Evolutionary conservation across 2,329 filamentous ascomycete species (phyloP).

Genomic region (Ophiosphaerella korrae): DNA sequence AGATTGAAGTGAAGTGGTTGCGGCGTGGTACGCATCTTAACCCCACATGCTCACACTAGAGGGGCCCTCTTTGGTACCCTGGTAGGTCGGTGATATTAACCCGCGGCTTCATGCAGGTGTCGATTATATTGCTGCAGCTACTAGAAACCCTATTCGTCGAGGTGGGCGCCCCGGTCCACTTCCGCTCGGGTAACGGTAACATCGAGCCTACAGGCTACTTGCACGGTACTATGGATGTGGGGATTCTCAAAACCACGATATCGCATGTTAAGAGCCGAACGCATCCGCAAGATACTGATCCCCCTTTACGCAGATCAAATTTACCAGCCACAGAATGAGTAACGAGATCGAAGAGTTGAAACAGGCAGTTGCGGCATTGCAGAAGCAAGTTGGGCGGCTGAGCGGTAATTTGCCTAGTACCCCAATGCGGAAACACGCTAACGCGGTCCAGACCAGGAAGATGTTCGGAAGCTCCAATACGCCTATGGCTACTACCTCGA

Average conservation of each 20-base stretch:
- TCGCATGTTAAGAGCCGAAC: slow-evolving; percentile 18
- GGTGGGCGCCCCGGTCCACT: slow-evolving; percentile 11
- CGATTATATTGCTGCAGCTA: slow-evolving; percentile 20
- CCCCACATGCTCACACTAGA: slow-evolving; percentile 1
- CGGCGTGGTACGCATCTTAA: too few relatives aligned
- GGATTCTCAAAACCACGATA: slow-evolving; percentile 2
- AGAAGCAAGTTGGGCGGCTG: slow-evolving; percentile 34
- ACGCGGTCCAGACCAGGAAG: slow-evolving; percentile 54
- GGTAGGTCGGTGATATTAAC: slow-evolving; percentile 28
- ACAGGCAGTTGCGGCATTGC: slow-evolving; percentile 30
- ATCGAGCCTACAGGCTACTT: slow-evolving; percentile 13
- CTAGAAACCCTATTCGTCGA: slow-evolving; percentile 16
- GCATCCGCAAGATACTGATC: neutral
- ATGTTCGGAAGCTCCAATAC: slow-evolving; percentile 61
- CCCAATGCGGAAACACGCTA: slow-evolving; percentile 7
- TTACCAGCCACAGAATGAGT: slow-evolving; percentile 22
- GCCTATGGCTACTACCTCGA: slow-evolving; percentile 66
- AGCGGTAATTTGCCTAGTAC: slow-evolving; percentile 25
- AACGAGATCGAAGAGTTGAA: slow-evolving; percentile 39
- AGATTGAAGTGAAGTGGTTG: too few relatives aligned
- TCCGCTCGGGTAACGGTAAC: slow-evolving; percentile 3
- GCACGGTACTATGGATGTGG: slow-evolving; percentile 8
- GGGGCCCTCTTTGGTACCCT: slow-evolving; percentile 2
- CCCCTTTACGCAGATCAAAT: neutral
- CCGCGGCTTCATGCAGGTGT: slow-evolving; percentile 20